Evolutionary conservation across 1,284 basidiomycete genomes (phyloP).

Genomic region (Leccinum pachyderme): DNA sequence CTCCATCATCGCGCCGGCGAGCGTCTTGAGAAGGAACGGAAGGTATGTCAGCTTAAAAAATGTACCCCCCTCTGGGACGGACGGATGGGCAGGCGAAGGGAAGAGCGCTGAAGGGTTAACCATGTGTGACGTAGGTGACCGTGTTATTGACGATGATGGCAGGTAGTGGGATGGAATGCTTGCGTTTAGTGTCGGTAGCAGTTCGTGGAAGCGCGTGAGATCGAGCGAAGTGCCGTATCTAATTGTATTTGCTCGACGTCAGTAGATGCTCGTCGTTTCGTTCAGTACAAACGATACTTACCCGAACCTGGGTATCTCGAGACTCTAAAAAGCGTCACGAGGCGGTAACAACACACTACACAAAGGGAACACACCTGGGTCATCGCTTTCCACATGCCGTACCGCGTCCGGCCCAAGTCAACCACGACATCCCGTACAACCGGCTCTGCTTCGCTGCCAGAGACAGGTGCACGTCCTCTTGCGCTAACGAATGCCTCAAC

Average conservation of each 20-base stretch:
- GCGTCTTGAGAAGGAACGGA: constrained; percentile 83
- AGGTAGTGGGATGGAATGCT: constrained; percentile 66
- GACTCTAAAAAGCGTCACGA: constrained; percentile 46
- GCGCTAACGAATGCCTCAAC: constrained; percentile 58
- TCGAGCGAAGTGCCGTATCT: constrained; percentile 82
- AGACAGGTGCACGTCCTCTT: constrained; percentile 4
- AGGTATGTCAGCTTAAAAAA: constrained; percentile 78
- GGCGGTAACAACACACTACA: not conserved
- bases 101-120: constrained; percentile 52
- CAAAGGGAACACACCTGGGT: constrained; percentile 49
- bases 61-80: constrained; percentile 45
- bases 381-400: constrained; percentile 89
- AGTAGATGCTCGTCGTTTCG: not conserved
- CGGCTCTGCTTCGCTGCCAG: not conserved
- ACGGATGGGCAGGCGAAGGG: constrained; percentile 39
- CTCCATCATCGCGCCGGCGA: constrained; percentile 77
- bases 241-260: constrained; percentile 28
- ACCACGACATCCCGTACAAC: constrained; percentile 47
- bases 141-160: constrained; percentile 28
- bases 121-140: constrained; percentile 40
- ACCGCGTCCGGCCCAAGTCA: constrained; percentile 75
- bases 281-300: constrained; percentile 30
- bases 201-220: constrained; percentile 71
- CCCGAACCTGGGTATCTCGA: constrained; percentile 82
- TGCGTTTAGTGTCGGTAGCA: constrained; percentile 69